Evolutionary conservation across 805 yeast species (phyloP), one percentile per base, ranked within the genome.

Genomic region (Wickerhamiella spandovensis): DNA sequence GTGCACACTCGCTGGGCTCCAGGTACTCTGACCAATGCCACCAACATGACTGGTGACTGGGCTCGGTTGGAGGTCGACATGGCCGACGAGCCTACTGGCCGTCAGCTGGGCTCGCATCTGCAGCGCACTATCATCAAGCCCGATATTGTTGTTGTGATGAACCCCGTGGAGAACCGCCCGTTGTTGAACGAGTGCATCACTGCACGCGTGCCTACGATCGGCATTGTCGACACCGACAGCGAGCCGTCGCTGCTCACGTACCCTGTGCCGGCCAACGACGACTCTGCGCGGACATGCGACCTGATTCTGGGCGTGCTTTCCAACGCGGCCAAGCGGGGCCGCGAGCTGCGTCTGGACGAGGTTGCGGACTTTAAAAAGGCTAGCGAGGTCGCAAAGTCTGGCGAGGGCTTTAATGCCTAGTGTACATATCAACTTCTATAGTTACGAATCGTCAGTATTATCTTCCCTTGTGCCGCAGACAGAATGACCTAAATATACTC

Each of bases 201-300:
- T 61, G 73, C 81, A 53, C 77, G 95, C 64, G 77, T 92, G 30
- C 98, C 98, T 52, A 88, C 97, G 0, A 79, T 92, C 59, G 97
- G 96, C 25, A 76, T 92, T 51, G 79, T 92, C 54, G 98, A 92
- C 68, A 89, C 97, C 21, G 90, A 92, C 67, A 80, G 84, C 64
- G 96, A 92, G 63, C 95, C 97, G 8, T 77, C 84, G 15, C 69
- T 83, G 58, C 84, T 90, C 49, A 87, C 96, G 1, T 92, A 92
- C 63, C 95, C 97, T 48, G 84, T 92, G 57, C 97, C 97, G 17
- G 95, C 95, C 55, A 92, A 92, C 64, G 97, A 92, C 65, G 97
- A 89, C 64, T 82, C 95, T 7, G 69, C 79, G 52, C 77, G 98
- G 65, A 77, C 95, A 7, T 79, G 83, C 9, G 82, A 85, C 55